These are phyloP conservation scores for Neofusicoccum kwambonambiense DNA, from an alignment of 2,329 filamentous ascomycete species.

Conservation along the genomic window DNA sequence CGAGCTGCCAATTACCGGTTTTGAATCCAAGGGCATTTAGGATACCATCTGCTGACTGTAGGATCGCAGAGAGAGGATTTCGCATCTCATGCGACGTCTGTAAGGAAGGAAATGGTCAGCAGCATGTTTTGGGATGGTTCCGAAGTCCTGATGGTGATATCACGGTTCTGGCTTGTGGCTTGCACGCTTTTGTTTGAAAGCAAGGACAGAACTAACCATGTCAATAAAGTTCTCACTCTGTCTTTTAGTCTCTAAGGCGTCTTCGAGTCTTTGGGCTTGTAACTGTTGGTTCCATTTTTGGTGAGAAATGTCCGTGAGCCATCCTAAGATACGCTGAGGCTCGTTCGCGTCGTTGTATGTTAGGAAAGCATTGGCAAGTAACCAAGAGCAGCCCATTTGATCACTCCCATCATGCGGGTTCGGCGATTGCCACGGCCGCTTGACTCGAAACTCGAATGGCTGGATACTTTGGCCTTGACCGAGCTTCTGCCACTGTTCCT, in stretches of 20 bases:
- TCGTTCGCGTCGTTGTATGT: constrained; percentile 31
- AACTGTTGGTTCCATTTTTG: constrained; percentile 33
- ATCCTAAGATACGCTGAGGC: constrained; percentile 30
- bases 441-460: constrained; percentile 15
- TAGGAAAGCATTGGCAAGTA: constrained; percentile 32
- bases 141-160: neutral
- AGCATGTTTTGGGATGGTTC: neutral
- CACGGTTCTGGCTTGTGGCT: no score
- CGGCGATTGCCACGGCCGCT: neutral
- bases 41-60: constrained; percentile 36
- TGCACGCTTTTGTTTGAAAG: no score
- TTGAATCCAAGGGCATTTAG: constrained; percentile 20
- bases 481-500: constrained; percentile 11
- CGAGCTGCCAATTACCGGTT: neutral
- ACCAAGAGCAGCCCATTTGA: constrained; percentile 23
- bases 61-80: constrained; percentile 28
- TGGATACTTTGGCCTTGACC: neutral
- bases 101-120: neutral
- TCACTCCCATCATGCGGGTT: neutral
- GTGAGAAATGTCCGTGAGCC: constrained; percentile 35
- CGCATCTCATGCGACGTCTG: constrained; percentile 18
- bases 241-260: constrained; percentile 37
- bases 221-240: constrained; percentile 40
- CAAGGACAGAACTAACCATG: constrained; percentile 23
- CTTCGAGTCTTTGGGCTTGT: constrained; percentile 30